Base-by-base conservation (phyloP, 2,329 filamentous ascomycete genomes). In the Pestalotiopsis sp. region DNA sequence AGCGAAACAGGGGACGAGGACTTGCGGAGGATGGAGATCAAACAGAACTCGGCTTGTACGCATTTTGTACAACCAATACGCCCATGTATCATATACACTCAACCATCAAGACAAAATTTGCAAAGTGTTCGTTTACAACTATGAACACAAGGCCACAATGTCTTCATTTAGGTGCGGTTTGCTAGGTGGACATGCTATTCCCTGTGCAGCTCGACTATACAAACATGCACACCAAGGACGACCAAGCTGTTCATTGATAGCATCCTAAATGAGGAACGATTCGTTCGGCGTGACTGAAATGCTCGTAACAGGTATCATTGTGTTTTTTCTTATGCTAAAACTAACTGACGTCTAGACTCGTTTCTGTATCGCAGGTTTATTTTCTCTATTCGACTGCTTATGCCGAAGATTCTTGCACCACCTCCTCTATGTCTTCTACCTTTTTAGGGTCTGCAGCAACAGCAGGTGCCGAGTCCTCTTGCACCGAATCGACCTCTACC, bases 371-470 rank as follows among this genome's bases (percentile, higher is more conserved):
- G 22, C 22, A 58, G 38, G 38, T 61, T 39, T n/a, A 39, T 39
- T 71, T 68, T 9, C 52, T 61, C 35, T 39, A 64, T 56, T 66
- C 64, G 14, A 38, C 26, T n/a, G 24, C n/a, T 44, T 63, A 44
- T 38, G 71, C 68, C 20, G 39, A 38, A 17, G 66, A 56, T 64
- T 69, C 70, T 24, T 74, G 69, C 39, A 73, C 71, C 4, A 72
- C 61, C 20, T 75, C 74, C 57, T 77, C 74, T 26, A 76, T 73
- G 52, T 76, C 75, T 65, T 74, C 73, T 4, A 74, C 72, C 55
- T 74, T 74, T 10, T 71, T 39, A 17, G 73, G 67, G 24, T 74
- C 71, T 10, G 72, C 69, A 24, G 65, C 71, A 4, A 74, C 30
- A 22, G 64, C 64, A 3, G 55, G n/a, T 38, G 44, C 26, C 38